phyloP scores from a whole-genome alignment of 768 basidiomycete genomes.

The Pisolithus orientalis region DNA sequence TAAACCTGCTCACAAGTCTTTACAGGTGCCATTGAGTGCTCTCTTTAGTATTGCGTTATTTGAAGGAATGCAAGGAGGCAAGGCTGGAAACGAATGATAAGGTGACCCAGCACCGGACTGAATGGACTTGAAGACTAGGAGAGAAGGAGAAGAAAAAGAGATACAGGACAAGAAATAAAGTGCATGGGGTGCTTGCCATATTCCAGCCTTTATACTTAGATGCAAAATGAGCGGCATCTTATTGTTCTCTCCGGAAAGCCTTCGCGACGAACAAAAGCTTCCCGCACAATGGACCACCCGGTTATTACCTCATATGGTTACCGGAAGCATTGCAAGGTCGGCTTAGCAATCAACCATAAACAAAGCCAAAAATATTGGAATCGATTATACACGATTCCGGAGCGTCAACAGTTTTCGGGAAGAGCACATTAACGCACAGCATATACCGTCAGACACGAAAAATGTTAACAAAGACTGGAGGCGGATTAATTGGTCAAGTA shows the following conservation, averaged over 20 bases:
- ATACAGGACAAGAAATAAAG: slow-evolving; percentile 4
- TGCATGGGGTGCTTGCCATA: background rate
- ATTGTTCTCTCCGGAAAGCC: slow-evolving; percentile 24
- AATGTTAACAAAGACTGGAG: too few species aligned
- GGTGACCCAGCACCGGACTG: slow-evolving; percentile 30
- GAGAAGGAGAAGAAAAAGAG: slow-evolving; percentile 1
- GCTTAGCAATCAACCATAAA: background rate
- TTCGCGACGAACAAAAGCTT: slow-evolving; percentile 2
- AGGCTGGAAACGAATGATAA: slow-evolving; percentile 11
- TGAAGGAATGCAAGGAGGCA: slow-evolving; percentile 1
- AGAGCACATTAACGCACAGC: background rate
- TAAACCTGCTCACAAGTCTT: slow-evolving; percentile 39
- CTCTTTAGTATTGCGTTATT: background rate
- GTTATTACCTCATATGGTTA: slow-evolving; percentile 1
- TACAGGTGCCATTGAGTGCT: slow-evolving; percentile 19
- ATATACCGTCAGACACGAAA: too few species aligned
- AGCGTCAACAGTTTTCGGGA: too few species aligned
- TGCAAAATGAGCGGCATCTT: slow-evolving; percentile 9
- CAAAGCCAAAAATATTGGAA: too few species aligned
- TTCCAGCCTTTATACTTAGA: slow-evolving; percentile 18
- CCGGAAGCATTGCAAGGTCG: slow-evolving; percentile 5
- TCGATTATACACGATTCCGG: too few species aligned
- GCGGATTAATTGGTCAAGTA: background rate
- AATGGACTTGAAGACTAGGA: slow-evolving; percentile 7
- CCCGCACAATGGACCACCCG: slow-evolving; percentile 2